Conservation (phyloP, 441 rosid species). For the Melastoma candidum region DNA sequence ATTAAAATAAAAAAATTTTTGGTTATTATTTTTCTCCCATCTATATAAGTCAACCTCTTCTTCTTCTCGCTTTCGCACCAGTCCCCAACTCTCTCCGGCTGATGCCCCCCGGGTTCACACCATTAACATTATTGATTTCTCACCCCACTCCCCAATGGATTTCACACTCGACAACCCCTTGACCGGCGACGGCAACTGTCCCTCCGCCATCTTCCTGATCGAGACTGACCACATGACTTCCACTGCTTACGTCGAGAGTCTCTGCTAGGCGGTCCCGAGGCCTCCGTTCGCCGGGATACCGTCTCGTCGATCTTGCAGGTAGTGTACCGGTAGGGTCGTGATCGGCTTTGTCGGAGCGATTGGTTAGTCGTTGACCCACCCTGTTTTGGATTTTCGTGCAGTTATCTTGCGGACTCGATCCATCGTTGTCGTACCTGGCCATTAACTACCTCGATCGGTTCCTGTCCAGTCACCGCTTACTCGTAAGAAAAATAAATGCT, state of each 20-base stretch:
- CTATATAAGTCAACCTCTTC: no score
- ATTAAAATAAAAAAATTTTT: no score
- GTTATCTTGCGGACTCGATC: slow-evolving; percentile 30
- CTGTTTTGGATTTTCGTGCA: slow-evolving; percentile 10
- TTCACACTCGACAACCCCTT: slow-evolving; percentile 14
- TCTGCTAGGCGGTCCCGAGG: slow-evolving; percentile 26
- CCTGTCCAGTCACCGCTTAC: slow-evolving; percentile 18
- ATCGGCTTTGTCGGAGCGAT: background rate
- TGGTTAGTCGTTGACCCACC: slow-evolving; percentile 4
- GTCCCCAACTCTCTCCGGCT: no score
- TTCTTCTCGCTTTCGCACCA: no score
- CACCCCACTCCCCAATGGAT: slow-evolving; percentile 8
- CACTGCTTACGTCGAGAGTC: slow-evolving; percentile 21
- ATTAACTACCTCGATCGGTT: slow-evolving; percentile 69
- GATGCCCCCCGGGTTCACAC: no score
- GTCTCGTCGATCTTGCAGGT: slow-evolving; percentile 42
- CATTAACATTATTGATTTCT: background rate
- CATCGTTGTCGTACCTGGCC: slow-evolving; percentile 50
- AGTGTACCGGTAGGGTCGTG: background rate
- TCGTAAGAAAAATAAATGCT: background rate
- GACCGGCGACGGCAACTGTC: background rate
- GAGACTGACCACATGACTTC: slow-evolving; percentile 24
- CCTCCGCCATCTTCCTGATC: slow-evolving; percentile 13
- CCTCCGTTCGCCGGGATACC: slow-evolving; percentile 31
- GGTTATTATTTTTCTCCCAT: no score